Evolutionary conservation across 1,284 basidiomycete species (phyloP), one percentile per base, ranked within the genome.

Genomic region (Moesziomyces aphidis): DNA sequence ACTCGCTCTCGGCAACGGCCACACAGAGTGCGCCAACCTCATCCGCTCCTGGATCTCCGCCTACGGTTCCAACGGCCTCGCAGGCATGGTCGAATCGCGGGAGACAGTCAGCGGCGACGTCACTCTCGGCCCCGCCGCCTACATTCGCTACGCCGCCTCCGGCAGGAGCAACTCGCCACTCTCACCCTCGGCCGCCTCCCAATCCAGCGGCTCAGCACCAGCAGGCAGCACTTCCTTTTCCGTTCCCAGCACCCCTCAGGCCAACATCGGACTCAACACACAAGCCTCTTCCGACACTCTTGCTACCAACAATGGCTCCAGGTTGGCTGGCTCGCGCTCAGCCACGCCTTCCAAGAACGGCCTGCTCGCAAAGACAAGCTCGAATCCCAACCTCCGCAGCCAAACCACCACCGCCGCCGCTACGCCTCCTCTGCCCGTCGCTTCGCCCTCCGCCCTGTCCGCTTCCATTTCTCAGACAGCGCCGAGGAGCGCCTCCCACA

Each of bases 1-100:
- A 13, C 72, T 84, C 7, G 81, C 82, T 10, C 22, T 57, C 4
- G 73, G 61, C 23, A 73, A 72, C 28, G 76, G 77, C 2, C 77
- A 82, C 53, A 28, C 44, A 2, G 69, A 63, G 19, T 78, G 73
- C 36, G 78, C 69, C 47, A 58, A 64, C 17, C 60, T 80, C 39
- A 61, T 82, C 44, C 65, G 73, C 13, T 68, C 69, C 36, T 81
- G 79, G 73, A 61, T 71, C 44, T 60, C 71, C 2, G 66, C 72
- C 42, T 75, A 81, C 45, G 79, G 76, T 24, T 62, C 66, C 31
- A 74, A 80, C 44, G 79, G 79, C 3, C 45, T 75, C 10, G 70
- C 72, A 1, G 76, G 73, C 13, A 63, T 71, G 54, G 53, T 72
- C 15, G 64, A 73, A 34, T 51, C 76, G 9, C 60, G 68, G 7